These are phyloP conservation scores for Gilbertella persicaria DNA, from an alignment of 371 early-diverging fungal species.

Conservation along the genomic window DNA sequence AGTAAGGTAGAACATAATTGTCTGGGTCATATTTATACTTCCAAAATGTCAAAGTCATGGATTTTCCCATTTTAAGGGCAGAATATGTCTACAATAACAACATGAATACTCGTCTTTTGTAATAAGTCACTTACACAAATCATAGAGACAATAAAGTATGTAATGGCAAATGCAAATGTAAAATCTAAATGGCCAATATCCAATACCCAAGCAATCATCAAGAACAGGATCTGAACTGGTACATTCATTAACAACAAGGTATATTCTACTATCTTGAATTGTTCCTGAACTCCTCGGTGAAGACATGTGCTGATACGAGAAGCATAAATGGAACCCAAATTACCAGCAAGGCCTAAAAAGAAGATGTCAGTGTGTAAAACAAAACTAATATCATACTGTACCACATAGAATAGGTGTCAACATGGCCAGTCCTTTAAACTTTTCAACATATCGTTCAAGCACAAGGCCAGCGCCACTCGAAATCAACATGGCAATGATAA, in stretches of 20 bases:
- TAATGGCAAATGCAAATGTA: conserved; percentile 35
- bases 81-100: conserved; percentile 33
- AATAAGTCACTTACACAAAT: conserved; percentile 12
- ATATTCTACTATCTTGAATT: conserved; percentile 57
- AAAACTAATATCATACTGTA: conserved; percentile 11
- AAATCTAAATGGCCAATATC: conserved; percentile 57
- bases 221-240: conserved; percentile 73
- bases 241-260: conserved; percentile 72
- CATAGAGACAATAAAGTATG: conserved; percentile 48
- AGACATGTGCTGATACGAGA: conserved; percentile 82
- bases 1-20: conserved; percentile 80
- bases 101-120: background rate
- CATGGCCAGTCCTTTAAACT: conserved; percentile 76
- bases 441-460: conserved; percentile 75
- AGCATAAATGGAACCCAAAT: conserved; percentile 83
- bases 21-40: conserved; percentile 77
- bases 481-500: conserved; percentile 78
- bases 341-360: conserved; percentile 61
- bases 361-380: background rate
- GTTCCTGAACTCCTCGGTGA: conserved; percentile 62
- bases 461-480: conserved; percentile 84
- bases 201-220: conserved; percentile 58
- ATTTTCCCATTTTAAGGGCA: conserved; percentile 57
- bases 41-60: conserved; percentile 67
- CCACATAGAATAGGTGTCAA: conserved; percentile 77